phyloP scores from a whole-genome alignment of 2,329 filamentous ascomycete genomes.

The Cryphonectria naterciae region DNA sequence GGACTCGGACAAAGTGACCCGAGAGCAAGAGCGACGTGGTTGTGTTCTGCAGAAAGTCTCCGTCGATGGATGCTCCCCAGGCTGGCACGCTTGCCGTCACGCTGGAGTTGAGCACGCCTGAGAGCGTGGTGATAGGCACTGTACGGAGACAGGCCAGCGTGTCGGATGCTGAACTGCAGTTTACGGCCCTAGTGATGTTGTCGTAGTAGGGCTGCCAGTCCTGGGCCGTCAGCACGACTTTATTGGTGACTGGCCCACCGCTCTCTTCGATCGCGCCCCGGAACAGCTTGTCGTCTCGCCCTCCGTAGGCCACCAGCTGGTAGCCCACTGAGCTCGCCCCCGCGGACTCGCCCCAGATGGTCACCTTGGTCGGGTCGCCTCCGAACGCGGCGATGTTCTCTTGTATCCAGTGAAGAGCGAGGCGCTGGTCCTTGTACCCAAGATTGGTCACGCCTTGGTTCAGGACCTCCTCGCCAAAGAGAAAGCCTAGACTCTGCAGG shows the following conservation, averaged over 20 bases:
- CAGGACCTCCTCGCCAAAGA: constrained; percentile 45
- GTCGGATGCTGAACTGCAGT: constrained; percentile 20
- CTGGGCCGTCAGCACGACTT: constrained; percentile 1
- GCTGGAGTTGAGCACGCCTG: constrained; percentile 23
- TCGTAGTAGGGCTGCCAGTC: constrained; percentile 29
- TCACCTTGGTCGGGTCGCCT: constrained; percentile 45
- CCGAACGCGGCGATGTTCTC: constrained; percentile 49
- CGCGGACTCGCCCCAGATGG: constrained; percentile 47
- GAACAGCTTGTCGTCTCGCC: constrained; percentile 52
- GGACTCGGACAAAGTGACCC: constrained; percentile 20
- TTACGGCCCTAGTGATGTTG: constrained; percentile 13
- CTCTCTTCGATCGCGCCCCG: constrained; percentile 36
- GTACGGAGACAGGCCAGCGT: constrained; percentile 26
- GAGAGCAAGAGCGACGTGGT: constrained; percentile 15
- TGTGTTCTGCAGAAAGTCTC: constrained; percentile 23
- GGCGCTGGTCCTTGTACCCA: constrained; percentile 50
- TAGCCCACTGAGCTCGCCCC: constrained; percentile 44
- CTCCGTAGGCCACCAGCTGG: constrained; percentile 35
- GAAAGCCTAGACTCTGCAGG: constrained; percentile 48
- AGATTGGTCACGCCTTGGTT: constrained; percentile 50
- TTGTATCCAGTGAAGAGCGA: constrained; percentile 50
- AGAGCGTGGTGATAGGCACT: constrained; percentile 16
- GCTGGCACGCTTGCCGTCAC: constrained; percentile 3
- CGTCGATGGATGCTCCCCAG: constrained; percentile 23
- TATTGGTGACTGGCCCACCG: constrained; percentile 6